Conservation (phyloP, 305 asterid species). For the Withania somnifera region DNA sequence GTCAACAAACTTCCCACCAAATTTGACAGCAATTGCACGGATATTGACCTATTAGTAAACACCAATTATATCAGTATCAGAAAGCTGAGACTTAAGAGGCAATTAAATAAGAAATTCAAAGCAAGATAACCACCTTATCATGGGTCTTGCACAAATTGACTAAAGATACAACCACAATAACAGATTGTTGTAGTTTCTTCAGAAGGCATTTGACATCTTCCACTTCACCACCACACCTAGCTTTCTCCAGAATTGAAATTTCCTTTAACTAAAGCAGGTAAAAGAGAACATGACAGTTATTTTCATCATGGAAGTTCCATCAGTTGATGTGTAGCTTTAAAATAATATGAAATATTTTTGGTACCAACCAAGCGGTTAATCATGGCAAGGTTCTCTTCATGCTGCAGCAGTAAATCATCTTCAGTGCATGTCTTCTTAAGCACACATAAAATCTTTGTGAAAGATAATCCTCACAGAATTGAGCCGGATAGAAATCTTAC, state of each 20-base stretch:
- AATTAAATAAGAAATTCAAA: not conserved
- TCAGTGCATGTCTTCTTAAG: slow-evolving; percentile 16
- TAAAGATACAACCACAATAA: slow-evolving; percentile 57
- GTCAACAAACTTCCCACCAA: slow-evolving; percentile 79
- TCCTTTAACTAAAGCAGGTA: slow-evolving; percentile 49
- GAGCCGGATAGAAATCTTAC: slow-evolving; percentile 28
- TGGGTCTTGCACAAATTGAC: slow-evolving; percentile 60
- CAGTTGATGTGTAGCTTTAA: not conserved
- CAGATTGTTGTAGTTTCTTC: slow-evolving; percentile 52
- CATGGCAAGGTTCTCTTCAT: slow-evolving; percentile 61
- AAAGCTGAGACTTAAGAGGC: not conserved
- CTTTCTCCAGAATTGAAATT: slow-evolving; percentile 42
- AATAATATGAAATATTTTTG: not conserved
- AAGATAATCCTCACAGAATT: slow-evolving; percentile 8
- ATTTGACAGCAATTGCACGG: slow-evolving; percentile 76
- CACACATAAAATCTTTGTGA: not conserved
- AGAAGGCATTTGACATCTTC: slow-evolving; percentile 43
- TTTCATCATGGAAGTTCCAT: not conserved
- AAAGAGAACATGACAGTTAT: not conserved
- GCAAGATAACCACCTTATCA: slow-evolving; percentile 41
- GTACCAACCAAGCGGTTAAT: slow-evolving; percentile 61
- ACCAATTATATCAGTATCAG: not conserved
- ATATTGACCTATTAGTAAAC: slow-evolving; percentile 46
- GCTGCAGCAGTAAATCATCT: slow-evolving; percentile 39
- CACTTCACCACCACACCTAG: slow-evolving; percentile 36